A percentile compares a stretch with the other conserved stretches of the same genome.
These are phyloP conservation scores for Didymella segeticola DNA, from an alignment of 2,329 filamentous ascomycete species.

Conservation along the genomic window DNA sequence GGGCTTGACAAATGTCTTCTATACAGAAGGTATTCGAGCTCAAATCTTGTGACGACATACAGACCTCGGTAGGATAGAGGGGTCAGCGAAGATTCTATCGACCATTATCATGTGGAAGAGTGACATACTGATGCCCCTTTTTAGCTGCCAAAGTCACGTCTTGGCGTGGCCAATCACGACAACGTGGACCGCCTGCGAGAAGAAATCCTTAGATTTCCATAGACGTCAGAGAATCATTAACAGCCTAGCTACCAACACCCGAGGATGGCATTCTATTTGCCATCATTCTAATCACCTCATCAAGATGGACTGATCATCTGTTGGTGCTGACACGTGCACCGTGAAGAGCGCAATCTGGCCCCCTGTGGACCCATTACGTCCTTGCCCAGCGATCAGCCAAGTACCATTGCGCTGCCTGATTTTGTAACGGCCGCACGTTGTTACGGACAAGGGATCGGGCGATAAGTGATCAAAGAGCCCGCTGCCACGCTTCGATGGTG, in stretches of 20 bases:
- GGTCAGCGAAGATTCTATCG: background rate
- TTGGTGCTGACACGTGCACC: background rate
- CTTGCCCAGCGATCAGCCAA: background rate
- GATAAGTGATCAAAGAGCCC: background rate
- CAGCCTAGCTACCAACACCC: background rate
- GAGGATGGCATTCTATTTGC: background rate
- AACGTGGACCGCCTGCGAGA: background rate
- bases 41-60: background rate
- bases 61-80: background rate
- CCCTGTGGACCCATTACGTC: background rate
- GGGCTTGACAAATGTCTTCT: too few species aligned
- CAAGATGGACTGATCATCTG: background rate
- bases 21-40: too few species aligned
- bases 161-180: background rate
- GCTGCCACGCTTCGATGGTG: slow-evolving; percentile 12
- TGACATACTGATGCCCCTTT: background rate
- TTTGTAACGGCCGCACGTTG: background rate
- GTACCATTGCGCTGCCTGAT: background rate
- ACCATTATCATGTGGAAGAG: background rate
- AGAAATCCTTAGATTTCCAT: background rate
- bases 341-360: background rate
- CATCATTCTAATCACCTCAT: background rate
- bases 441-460: slow-evolving; percentile 1
- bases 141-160: background rate
- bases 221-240: background rate